Conservation (phyloP, 75 land plant genomes). For the Picea sitchensis region DNA sequence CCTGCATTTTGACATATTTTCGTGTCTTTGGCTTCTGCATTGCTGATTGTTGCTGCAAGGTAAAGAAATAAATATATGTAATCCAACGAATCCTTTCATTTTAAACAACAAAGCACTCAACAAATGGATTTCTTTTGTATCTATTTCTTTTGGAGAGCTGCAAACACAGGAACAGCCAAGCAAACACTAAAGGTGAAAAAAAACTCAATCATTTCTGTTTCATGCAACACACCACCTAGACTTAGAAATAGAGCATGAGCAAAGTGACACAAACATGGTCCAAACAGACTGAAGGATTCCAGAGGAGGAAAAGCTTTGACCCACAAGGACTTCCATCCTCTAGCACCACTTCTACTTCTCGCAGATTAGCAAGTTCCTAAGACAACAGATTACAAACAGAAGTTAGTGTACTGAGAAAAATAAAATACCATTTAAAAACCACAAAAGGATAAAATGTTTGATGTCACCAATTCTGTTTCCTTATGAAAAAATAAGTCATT, state of each 20-base stretch:
- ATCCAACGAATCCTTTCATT: not conserved
- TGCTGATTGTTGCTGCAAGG: not conserved
- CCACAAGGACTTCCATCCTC: constrained; percentile 98
- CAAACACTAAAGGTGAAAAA: constrained; percentile 1
- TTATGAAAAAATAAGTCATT: not conserved
- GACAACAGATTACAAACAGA: not conserved
- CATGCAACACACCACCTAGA: too few species aligned
- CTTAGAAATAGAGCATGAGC: not conserved
- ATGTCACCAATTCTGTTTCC: not conserved
- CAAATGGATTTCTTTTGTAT: not conserved
- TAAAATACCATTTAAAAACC: not conserved
- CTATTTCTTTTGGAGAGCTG: not conserved
- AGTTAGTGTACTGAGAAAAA: not conserved
- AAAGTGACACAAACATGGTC: constrained; percentile 37
- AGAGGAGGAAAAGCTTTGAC: constrained; percentile 76
- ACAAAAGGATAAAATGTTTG: not conserved
- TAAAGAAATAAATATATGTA: constrained; percentile 7
- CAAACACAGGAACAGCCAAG: not conserved
- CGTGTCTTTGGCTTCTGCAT: constrained; percentile 16
- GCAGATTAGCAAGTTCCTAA: constrained; percentile 79
- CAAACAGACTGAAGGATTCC: constrained; percentile 72
- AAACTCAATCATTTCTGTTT: not conserved
- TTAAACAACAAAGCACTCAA: constrained; percentile 5
- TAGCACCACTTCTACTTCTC: constrained; percentile 56
- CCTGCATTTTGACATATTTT: not conserved